Conservation (phyloP, 192 early-diverging fungal species). For the Jimgerdemannia lactiflua region DNA sequence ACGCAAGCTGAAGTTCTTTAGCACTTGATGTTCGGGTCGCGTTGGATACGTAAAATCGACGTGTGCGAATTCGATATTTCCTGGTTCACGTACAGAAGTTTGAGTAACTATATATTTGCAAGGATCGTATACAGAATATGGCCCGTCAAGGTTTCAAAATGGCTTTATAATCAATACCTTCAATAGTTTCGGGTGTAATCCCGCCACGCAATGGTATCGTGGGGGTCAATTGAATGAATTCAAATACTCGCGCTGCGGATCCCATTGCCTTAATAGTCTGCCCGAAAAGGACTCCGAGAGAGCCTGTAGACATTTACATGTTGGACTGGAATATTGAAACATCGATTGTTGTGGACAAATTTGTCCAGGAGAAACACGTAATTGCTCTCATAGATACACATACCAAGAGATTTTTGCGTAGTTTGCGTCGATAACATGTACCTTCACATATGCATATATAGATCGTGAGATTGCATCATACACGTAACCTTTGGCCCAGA, state of each 20-base stretch:
- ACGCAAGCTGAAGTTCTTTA: slow-evolving; percentile 67
- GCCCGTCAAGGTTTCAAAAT: too few relatives aligned
- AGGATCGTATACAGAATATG: too few relatives aligned
- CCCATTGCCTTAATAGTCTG: slow-evolving; percentile 55
- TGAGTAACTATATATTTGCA: slow-evolving; percentile 51
- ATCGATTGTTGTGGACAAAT: too few relatives aligned
- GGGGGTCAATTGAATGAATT: slow-evolving; percentile 43
- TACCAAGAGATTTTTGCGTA: slow-evolving; percentile 56
- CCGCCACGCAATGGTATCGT: slow-evolving; percentile 40
- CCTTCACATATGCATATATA: slow-evolving; percentile 6
- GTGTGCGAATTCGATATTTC: slow-evolving; percentile 68
- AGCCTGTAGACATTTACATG: slow-evolving; percentile 15
- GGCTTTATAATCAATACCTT: slow-evolving; percentile 19
- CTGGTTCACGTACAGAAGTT: slow-evolving; percentile 47
- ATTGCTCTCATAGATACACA: not conserved
- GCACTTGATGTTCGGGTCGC: slow-evolving; percentile 72
- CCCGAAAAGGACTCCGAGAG: slow-evolving; percentile 57
- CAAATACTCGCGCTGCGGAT: slow-evolving; percentile 51
- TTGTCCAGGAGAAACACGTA: too few relatives aligned
- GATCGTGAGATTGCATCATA: not conserved
- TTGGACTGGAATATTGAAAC: too few relatives aligned
- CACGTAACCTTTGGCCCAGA: not conserved
- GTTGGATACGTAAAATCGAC: slow-evolving; percentile 85
- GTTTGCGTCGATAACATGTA: slow-evolving; percentile 60
- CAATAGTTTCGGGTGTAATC: slow-evolving; percentile 13